These are phyloP conservation scores for Serendipita sp. DNA, from an alignment of 768 basidiomycete genomes.

Conservation along the genomic window DNA sequence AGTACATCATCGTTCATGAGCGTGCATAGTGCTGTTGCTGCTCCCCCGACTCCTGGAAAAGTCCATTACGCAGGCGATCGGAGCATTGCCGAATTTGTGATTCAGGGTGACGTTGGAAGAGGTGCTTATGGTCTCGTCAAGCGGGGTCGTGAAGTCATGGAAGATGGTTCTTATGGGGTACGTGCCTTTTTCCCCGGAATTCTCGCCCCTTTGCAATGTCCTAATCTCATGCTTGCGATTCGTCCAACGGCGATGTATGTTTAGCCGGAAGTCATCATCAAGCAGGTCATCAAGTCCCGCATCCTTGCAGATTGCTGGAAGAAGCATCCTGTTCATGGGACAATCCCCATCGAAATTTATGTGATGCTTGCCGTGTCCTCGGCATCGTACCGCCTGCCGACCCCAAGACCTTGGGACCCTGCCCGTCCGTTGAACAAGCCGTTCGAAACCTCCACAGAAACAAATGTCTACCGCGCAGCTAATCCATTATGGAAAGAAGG, in stretches of 20 bases:
- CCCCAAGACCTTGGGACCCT: constrained; percentile 67
- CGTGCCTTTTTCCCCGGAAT: constrained; percentile 21
- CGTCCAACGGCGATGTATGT: constrained; percentile 13
- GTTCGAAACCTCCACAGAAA: constrained; percentile 12
- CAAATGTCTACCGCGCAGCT: neutral
- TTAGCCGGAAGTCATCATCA: constrained; percentile 84
- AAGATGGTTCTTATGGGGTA: constrained; percentile 72
- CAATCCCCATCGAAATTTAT: constrained; percentile 95
- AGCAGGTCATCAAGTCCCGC: constrained; percentile 95
- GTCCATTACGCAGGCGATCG: constrained; percentile 34
- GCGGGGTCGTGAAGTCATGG: constrained; percentile 60
- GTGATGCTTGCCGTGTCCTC: constrained; percentile 84
- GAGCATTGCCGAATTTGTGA: constrained; percentile 72
- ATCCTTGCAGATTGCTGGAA: constrained; percentile 99
- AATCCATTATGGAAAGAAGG: constrained; percentile 43
- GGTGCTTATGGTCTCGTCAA: constrained; percentile 95
- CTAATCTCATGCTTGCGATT: constrained; percentile 11
- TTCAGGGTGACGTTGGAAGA: constrained; percentile 76
- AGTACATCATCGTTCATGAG: constrained; percentile 53
- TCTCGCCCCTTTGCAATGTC: neutral
- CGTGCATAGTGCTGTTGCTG: constrained; percentile 29
- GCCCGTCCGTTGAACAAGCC: constrained; percentile 26
- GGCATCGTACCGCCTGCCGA: constrained; percentile 60
- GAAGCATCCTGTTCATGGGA: constrained; percentile 84
- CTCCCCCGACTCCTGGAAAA: constrained; percentile 20